phyloP scores from a whole-genome alignment of 2,329 filamentous ascomycete genomes.

The Cyanodermella asteris region DNA sequence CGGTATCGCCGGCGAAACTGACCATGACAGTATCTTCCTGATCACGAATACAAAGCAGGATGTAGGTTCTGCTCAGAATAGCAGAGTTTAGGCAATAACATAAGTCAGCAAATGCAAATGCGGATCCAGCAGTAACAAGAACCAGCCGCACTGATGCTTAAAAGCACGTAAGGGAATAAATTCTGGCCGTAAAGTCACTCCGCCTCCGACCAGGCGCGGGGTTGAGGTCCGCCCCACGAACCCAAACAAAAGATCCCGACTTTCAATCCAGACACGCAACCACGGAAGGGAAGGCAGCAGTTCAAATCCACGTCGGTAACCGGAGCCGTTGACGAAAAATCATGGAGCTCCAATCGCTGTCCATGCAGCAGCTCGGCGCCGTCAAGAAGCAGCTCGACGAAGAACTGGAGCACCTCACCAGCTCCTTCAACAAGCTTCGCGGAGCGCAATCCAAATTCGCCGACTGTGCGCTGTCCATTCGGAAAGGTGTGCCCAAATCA shows the following conservation, averaged over 20 bases:
- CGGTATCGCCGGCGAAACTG: no score
- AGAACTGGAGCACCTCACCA: conserved; percentile 83
- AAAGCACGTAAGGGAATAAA: no score
- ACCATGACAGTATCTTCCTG: no score
- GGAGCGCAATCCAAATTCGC: conserved; percentile 79
- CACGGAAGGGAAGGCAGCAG: neutral
- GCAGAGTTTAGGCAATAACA: no score
- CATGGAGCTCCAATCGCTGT: conserved; percentile 57
- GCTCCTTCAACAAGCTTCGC: conserved; percentile 73
- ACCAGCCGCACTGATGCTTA: no score
- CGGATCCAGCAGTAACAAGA: no score
- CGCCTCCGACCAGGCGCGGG: neutral
- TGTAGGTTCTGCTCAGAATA: no score
- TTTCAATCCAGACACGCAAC: neutral
- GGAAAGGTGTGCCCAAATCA: conserved; percentile 9
- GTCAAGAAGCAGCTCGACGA: conserved; percentile 93
- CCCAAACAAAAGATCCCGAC: neutral
- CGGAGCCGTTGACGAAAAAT: neutral
- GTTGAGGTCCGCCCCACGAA: neutral
- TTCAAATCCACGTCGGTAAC: neutral
- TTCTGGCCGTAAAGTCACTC: neutral
- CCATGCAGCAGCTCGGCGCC: conserved; percentile 62
- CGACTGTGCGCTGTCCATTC: conserved; percentile 65
- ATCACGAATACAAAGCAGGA: no score
- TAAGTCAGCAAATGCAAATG: no score